Base-by-base conservation (phyloP, 257 asterid species). In the Solanum lycopersicoides region DNA sequence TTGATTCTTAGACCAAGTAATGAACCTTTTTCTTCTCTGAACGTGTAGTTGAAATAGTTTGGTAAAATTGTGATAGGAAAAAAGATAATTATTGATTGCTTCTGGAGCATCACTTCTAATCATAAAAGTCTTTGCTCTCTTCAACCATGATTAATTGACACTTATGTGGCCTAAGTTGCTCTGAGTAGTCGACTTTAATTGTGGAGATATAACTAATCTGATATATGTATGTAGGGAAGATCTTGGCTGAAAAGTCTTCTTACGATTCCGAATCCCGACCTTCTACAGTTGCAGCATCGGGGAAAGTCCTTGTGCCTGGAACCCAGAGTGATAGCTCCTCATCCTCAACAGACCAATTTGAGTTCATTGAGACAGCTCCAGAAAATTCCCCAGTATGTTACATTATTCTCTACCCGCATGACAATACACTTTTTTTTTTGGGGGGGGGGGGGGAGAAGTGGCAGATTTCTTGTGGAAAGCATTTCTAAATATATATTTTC, bases 261-360 rank as follows among this genome's bases (percentile, higher is more conserved):
- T 88, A 69, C 72, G 92, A 95, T 77, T 89, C 96, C 79, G 92
- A 91, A 50, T 89, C 89, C 83, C 92, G 91, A 85, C 93, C 97
- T 73, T 91, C 94, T 53, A 86, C 90, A 71, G 95, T 92, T 83
- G 92, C 95, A 50, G 92, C 95, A 86, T 92, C 99, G 8, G 96
- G 91, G 87, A 95, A 97, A 90, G 91, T 94, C 88, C 97, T 97
- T 79, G 95, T 95, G 90, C 98, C 99, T 9, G 98, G 97, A 69
- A 88, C 94, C 86, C 91, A 88, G 89, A 88, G 85, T 87, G 95
- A 91, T 83, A 94, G 82, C 30, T 83, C 93, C 25, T 86, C 92
- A 30, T 87, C 92, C 87, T 84, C 93, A 60, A 75, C 89, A 13
- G 91, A 91, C 85, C 87, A 90, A 71, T 65, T 89, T 86, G 95